These are phyloP conservation scores for Vaccinium vitisidaea DNA, from an alignment of 148 eudicot species.

Conservation along the genomic window DNA sequence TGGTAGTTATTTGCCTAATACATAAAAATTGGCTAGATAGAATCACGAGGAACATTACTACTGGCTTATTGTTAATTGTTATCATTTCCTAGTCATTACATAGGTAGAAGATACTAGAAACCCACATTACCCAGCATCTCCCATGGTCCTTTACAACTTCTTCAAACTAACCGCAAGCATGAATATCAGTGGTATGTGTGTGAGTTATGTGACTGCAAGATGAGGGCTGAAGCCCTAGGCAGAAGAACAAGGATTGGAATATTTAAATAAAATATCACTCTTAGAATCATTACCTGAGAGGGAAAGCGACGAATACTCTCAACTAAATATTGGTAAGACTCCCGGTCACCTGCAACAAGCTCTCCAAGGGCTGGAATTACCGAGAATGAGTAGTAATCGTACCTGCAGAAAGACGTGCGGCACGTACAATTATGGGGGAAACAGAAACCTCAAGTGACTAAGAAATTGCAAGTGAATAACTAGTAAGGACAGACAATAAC, in stretches of 20 bases:
- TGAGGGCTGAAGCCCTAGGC: not conserved
- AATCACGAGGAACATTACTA: not conserved
- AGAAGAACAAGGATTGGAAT: not conserved
- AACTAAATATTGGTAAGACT: constrained; percentile 89
- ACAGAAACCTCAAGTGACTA: not conserved
- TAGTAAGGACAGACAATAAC: not conserved
- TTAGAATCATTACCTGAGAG: constrained; percentile 56
- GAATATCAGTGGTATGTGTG: not conserved
- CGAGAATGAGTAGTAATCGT: constrained; percentile 87
- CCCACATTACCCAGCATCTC: not conserved
- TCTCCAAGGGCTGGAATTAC: constrained; percentile 79
- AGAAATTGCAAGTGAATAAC: not conserved
- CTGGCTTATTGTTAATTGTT: not conserved
- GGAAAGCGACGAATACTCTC: constrained; percentile 95
- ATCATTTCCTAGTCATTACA: not conserved
- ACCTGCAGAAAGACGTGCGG: constrained; percentile 46
- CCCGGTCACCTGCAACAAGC: constrained; percentile 82
- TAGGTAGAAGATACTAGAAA: not conserved
- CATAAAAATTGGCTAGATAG: not conserved
- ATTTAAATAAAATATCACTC: too few species aligned
- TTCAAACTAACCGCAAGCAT: not conserved
- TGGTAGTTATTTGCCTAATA: not conserved
- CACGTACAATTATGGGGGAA: not conserved
- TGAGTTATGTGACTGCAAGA: not conserved
- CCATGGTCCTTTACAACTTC: not conserved